Evolutionary conservation across 2,329 filamentous ascomycete genomes (phyloP).

Genomic region (Coleophoma crateriformis): DNA sequence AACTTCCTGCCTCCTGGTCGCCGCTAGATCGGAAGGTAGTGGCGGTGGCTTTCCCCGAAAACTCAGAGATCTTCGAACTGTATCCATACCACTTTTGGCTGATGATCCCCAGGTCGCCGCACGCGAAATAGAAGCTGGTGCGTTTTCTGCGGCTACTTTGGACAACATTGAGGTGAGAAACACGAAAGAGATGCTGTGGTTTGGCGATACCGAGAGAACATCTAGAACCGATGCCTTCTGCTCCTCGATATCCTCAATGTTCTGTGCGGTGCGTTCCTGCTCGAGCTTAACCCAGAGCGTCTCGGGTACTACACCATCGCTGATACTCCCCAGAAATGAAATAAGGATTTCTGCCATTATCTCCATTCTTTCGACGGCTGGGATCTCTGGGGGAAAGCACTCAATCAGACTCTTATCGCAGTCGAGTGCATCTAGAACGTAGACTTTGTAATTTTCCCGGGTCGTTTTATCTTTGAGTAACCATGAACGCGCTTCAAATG

Average conservation of each 20-base stretch:
- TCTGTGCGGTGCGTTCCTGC: conserved; percentile 41
- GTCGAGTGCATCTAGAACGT: conserved; percentile 65
- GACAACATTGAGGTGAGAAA: conserved; percentile 76
- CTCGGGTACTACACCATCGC: conserved; percentile 72
- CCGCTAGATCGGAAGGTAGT: conserved; percentile 37
- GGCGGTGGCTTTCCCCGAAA: conserved; percentile 17
- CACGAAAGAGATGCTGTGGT: conserved; percentile 84
- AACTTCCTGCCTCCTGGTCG: conserved; percentile 51
- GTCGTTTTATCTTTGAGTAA: conserved; percentile 25
- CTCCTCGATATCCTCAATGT: conserved; percentile 43
- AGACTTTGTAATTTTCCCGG: conserved; percentile 24
- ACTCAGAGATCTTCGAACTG: conserved; percentile 17
- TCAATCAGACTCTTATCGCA: conserved; percentile 56
- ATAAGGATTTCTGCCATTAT: conserved; percentile 66
- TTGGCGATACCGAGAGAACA: conserved; percentile 62
- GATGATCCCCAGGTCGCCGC: conserved; percentile 6
- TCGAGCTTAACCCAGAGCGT: conserved; percentile 67
- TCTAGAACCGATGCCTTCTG: conserved; percentile 64
- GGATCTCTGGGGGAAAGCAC: conserved; percentile 56
- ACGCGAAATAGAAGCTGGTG: conserved; percentile 27
- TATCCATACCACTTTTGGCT: conserved; percentile 18
- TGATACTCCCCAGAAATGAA: conserved; percentile 67
- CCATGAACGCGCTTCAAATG: conserved; percentile 37
- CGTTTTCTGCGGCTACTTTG: conserved; percentile 49
- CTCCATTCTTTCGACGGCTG: conserved; percentile 67